phyloP scores from a whole-genome alignment of 192 early-diverging fungal species.

The Oehlia diaphana region DNA sequence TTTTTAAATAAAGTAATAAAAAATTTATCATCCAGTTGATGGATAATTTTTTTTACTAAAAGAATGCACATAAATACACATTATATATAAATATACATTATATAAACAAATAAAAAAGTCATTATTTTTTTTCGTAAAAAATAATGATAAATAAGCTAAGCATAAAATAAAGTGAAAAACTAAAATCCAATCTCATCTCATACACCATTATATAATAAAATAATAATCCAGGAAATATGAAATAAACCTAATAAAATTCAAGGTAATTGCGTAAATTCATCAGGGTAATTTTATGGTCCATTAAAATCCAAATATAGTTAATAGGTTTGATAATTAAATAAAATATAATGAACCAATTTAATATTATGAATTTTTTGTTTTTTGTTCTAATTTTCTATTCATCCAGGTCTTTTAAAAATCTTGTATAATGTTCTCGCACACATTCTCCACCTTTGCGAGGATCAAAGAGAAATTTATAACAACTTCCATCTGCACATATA shows the following conservation, averaged over 20 bases:
- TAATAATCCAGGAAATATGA: no score
- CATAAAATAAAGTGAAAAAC: no score
- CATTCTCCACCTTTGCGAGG: slow-evolving; percentile 71
- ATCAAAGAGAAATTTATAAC: slow-evolving; percentile 85
- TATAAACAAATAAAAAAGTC: not conserved
- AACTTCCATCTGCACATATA: slow-evolving; percentile 86
- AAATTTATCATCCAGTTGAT: not conserved
- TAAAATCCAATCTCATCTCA: no score
- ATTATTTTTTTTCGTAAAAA: not conserved
- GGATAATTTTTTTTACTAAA: not conserved
- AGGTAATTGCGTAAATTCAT: no score
- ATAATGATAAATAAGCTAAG: not conserved
- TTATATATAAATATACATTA: not conserved
- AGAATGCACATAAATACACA: not conserved
- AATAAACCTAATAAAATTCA: no score
- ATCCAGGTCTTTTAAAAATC: slow-evolving; percentile 5
- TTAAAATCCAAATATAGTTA: no score
- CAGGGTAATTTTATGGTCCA: no score
- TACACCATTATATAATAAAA: no score
- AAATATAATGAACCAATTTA: not conserved
- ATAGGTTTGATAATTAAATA: no score
- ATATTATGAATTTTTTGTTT: not conserved
- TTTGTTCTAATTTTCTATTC: not conserved
- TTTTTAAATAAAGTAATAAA: not conserved
- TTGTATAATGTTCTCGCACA: slow-evolving; percentile 38